Evolutionary conservation across 2,329 filamentous ascomycete species (phyloP).

Genomic region (Penicillium thymicola): DNA sequence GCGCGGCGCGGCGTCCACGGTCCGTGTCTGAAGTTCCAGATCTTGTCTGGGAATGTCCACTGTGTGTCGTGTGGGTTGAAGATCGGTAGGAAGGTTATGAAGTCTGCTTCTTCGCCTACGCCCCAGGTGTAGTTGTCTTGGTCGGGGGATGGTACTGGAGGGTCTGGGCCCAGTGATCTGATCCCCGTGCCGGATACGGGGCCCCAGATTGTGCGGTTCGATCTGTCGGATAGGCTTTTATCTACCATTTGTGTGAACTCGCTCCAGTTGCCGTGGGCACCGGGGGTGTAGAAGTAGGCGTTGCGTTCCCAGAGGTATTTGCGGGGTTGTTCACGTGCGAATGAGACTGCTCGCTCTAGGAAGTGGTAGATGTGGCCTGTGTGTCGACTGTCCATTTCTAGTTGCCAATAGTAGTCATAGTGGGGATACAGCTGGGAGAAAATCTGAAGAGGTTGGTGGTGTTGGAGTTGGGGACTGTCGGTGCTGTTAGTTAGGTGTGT

Average conservation of each 20-base stretch:
- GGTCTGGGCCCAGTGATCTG: constrained; percentile 22
- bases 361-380: constrained; percentile 69
- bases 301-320: constrained; percentile 75
- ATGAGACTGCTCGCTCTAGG: constrained; percentile 63
- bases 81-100: constrained; percentile 22
- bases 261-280: constrained; percentile 66
- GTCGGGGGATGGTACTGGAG: constrained; percentile 16
- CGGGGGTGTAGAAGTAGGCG: constrained; percentile 72
- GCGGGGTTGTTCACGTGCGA: constrained; percentile 66
- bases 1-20: constrained; percentile 17
- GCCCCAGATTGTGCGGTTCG: constrained; percentile 25
- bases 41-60: constrained; percentile 20
- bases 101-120: constrained; percentile 23
- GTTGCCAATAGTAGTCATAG: constrained; percentile 67
- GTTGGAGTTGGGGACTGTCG: constrained; percentile 32
- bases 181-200: constrained; percentile 22
- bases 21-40: constrained; percentile 23
- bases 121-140: constrained; percentile 25
- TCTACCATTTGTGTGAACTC: constrained; percentile 67
- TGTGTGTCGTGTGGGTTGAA: constrained; percentile 21
- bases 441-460: constrained; percentile 59
- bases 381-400: constrained; percentile 67
- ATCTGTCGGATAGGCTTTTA: constrained; percentile 12
- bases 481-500: background rate
- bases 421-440: constrained; percentile 63